phyloP scores from a whole-genome alignment of 2,329 filamentous ascomycete species.

The Exophiala sp. region DNA sequence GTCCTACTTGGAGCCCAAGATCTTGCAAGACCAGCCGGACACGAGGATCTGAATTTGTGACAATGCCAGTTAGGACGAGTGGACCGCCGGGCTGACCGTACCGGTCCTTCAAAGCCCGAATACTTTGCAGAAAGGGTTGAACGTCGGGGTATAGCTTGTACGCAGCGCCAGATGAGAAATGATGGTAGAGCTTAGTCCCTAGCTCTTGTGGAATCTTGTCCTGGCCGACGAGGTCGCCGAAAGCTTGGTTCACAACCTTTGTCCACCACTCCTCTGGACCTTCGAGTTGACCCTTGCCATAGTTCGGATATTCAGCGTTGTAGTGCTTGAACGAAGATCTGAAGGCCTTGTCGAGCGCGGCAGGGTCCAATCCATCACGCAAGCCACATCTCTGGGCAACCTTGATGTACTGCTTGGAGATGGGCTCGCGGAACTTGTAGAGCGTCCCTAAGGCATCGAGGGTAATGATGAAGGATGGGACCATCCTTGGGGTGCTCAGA shows the following conservation, averaged over 20 bases:
- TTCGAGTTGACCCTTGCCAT: conserved; percentile 39
- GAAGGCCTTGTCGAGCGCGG: conserved; percentile 34
- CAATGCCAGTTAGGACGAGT: conserved; percentile 39
- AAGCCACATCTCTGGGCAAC: conserved; percentile 38
- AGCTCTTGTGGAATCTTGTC: conserved; percentile 34
- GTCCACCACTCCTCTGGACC: conserved; percentile 44
- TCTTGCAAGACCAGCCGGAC: conserved; percentile 39
- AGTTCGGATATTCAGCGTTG: conserved; percentile 38
- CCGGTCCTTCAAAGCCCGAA: conserved; percentile 29
- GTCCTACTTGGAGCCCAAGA: conserved; percentile 38
- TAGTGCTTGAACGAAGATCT: conserved; percentile 36
- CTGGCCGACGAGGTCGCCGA: conserved; percentile 29
- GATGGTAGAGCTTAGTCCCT: conserved; percentile 35
- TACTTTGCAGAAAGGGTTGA: conserved; percentile 34
- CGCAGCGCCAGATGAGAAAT: conserved; percentile 39
- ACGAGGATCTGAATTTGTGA: conserved; percentile 48
- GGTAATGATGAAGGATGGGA: conserved; percentile 37
- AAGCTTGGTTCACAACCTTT: conserved; percentile 39
- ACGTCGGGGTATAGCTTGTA: conserved; percentile 43
- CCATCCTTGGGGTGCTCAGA: conserved; percentile 1
- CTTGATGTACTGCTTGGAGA: conserved; percentile 40
- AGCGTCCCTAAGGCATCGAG: conserved; percentile 46
- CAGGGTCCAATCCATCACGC: conserved; percentile 22
- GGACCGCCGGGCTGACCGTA: conserved; percentile 26
- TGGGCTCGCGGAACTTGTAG: conserved; percentile 39